Conservation (phyloP, 768 basidiomycete species). For the Lepiota brunneoincarnata region DNA sequence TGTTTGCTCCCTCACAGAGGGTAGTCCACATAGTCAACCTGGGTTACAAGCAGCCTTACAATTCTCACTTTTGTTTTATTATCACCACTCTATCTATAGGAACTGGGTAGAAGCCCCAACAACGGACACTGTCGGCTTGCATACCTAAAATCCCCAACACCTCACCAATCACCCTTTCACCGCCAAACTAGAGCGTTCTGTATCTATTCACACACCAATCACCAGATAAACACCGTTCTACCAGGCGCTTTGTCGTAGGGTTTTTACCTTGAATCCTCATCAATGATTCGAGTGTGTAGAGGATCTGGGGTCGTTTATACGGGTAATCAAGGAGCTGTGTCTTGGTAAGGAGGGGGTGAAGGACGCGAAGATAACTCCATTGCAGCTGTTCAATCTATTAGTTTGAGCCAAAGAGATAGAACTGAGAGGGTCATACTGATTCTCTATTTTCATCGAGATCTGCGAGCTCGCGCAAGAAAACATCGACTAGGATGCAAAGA, state of each 20-base stretch:
- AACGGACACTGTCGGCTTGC: too few relatives aligned
- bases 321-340: slow-evolving; percentile 84
- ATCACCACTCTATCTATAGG: too few relatives aligned
- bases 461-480: slow-evolving; percentile 91
- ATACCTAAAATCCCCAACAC: too few relatives aligned
- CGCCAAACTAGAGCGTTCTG: slow-evolving; percentile 18
- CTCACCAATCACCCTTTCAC: too few relatives aligned
- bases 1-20: too few relatives aligned
- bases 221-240: slow-evolving; percentile 84
- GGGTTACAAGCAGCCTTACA: too few relatives aligned
- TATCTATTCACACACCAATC: slow-evolving; percentile 69
- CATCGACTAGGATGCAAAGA: slow-evolving; percentile 92
- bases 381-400: slow-evolving; percentile 53
- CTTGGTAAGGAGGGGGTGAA: slow-evolving; percentile 92
- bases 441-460: slow-evolving; percentile 94
- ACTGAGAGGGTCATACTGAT: slow-evolving; percentile 55
- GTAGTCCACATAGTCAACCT: too few relatives aligned
- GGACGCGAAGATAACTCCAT: slow-evolving; percentile 94
- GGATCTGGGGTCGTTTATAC: slow-evolving; percentile 91
- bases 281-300: slow-evolving; percentile 76
- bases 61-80: too few relatives aligned
- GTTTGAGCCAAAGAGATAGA: neutral
- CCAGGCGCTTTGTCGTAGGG: slow-evolving; percentile 86
- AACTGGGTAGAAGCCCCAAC: too few relatives aligned
- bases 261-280: slow-evolving; percentile 79